phyloP scores from a whole-genome alignment of 2,329 filamentous ascomycete genomes.

The Trichophyton simii region DNA sequence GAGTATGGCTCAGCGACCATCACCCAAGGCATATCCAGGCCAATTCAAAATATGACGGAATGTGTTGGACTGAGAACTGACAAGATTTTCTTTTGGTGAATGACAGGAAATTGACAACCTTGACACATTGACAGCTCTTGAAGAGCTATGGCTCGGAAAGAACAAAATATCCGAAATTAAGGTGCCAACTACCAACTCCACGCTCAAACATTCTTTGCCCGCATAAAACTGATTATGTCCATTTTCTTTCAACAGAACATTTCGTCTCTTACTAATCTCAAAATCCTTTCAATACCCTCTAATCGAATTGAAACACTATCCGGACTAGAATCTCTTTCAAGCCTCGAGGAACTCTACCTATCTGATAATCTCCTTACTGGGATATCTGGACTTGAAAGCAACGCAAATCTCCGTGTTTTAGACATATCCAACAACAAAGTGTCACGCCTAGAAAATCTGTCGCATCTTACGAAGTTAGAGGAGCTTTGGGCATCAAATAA shows the following conservation, averaged over 20 bases:
- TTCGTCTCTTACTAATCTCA: conserved; percentile 61
- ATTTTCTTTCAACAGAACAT: conserved; percentile 40
- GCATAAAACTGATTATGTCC: background rate
- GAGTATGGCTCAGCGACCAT: conserved; percentile 31
- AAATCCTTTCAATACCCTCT: conserved; percentile 85
- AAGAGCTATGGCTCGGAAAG: conserved; percentile 88
- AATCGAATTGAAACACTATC: conserved; percentile 75
- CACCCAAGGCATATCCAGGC: background rate
- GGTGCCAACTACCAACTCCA: conserved; percentile 27
- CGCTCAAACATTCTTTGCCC: background rate
- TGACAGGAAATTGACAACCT: conserved; percentile 65
- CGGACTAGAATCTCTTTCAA: conserved; percentile 59
- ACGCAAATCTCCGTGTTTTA: conserved; percentile 58
- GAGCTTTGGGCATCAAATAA: conserved; percentile 96
- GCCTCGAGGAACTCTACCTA: conserved; percentile 86
- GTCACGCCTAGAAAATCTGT: conserved; percentile 58
- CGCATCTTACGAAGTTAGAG: conserved; percentile 57
- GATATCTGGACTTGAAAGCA: conserved; percentile 58
- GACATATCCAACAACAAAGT: conserved; percentile 88
- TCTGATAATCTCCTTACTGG: conserved; percentile 83
- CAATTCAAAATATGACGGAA: background rate
- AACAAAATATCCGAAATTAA: conserved; percentile 85
- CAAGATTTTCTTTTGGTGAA: background rate
- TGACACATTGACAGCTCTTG: conserved; percentile 60
- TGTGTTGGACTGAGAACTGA: background rate